Evolutionary conservation across 164 flowering plant species (phyloP).

Genomic region (Nelumbo lutea): DNA sequence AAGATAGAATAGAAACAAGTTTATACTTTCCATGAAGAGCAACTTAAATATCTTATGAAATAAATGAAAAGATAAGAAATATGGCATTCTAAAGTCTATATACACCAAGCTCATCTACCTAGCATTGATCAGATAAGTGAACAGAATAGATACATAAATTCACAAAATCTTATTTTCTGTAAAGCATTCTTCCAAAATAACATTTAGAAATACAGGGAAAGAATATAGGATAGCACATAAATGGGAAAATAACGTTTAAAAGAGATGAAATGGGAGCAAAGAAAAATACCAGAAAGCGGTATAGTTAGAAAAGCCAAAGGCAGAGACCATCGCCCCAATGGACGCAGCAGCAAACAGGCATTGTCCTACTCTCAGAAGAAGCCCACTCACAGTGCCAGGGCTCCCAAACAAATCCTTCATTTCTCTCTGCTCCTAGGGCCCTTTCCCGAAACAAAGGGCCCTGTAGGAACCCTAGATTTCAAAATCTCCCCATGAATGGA

Average conservation of each 20-base stretch:
- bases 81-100: no score
- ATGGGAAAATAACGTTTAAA: background rate
- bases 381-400: constrained; percentile 70
- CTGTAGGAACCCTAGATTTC: constrained; percentile 3
- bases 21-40: no score
- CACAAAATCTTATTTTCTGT: no score
- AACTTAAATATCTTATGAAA: no score
- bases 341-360: constrained; percentile 67
- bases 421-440: constrained; percentile 7
- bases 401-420: constrained; percentile 77
- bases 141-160: no score
- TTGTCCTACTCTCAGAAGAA: constrained; percentile 63
- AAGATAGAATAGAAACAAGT: no score
- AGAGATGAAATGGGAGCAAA: background rate
- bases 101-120: no score
- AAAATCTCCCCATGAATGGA: background rate
- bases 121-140: no score
- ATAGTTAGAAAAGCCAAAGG: constrained; percentile 54
- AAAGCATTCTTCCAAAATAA: no score
- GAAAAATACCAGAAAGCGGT: constrained; percentile 74
- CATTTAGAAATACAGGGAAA: no score
- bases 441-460: background rate
- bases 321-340: constrained; percentile 62
- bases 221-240: no score
- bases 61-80: no score